phyloP scores from a whole-genome alignment of 1,284 basidiomycete genomes.

The Pseudozyma tsukubaensis region DNA sequence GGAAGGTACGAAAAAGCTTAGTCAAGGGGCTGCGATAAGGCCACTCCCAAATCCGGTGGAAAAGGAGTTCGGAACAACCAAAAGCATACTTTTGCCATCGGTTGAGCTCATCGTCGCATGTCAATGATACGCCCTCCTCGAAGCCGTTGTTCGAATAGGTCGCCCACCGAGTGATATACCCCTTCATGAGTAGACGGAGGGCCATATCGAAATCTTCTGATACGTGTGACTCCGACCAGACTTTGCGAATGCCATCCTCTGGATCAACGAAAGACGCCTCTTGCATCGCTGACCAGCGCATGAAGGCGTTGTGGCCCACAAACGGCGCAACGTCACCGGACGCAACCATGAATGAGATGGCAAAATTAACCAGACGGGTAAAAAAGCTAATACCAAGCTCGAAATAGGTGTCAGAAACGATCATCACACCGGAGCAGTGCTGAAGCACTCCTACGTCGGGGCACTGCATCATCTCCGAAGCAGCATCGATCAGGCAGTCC shows the following conservation, averaged over 20 bases:
- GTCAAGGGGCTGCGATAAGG: constrained; percentile 80
- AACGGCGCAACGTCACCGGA: constrained; percentile 74
- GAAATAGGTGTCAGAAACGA: constrained; percentile 85
- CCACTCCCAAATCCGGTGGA: constrained; percentile 74
- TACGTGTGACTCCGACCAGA: constrained; percentile 84
- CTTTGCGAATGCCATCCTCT: constrained; percentile 77
- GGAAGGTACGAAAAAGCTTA: constrained; percentile 79
- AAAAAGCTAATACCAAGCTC: constrained; percentile 87
- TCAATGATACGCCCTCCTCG: constrained; percentile 86
- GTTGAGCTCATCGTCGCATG: constrained; percentile 80
- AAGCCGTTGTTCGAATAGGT: constrained; percentile 83
- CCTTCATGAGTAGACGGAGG: constrained; percentile 68
- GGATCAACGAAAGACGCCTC: constrained; percentile 79
- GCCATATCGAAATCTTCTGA: constrained; percentile 85
- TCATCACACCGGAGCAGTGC: constrained; percentile 84
- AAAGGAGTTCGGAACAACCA: constrained; percentile 72
- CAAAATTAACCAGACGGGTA: constrained; percentile 58
- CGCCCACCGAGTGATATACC: constrained; percentile 84
- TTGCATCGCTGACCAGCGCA: constrained; percentile 85
- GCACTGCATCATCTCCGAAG: constrained; percentile 79
- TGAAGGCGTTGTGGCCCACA: constrained; percentile 87
- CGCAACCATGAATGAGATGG: constrained; percentile 71
- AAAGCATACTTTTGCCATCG: constrained; percentile 89
- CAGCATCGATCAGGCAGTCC: constrained; percentile 86
- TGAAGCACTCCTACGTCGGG: constrained; percentile 85